Conservation (phyloP, 2,329 filamentous ascomycete genomes). For the Akanthomyces muscarius region DNA sequence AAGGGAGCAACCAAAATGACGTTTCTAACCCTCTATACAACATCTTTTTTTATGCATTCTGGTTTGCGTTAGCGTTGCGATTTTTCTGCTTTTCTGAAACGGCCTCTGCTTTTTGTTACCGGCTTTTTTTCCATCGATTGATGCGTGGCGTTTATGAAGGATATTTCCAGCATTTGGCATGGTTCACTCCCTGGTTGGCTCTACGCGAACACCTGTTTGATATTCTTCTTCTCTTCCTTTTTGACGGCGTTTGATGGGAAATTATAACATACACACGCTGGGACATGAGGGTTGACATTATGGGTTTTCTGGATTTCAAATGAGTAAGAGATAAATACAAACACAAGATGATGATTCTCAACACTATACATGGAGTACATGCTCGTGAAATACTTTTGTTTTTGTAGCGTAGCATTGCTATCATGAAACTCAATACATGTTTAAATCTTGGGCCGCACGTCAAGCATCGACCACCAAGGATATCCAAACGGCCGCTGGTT, state of each 20-base stretch:
- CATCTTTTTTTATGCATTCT: constrained; percentile 6
- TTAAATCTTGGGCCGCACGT: constrained; percentile 29
- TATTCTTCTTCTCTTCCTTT: not conserved
- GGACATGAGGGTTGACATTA: not conserved
- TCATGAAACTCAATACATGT: not conserved
- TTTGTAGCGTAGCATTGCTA: not conserved
- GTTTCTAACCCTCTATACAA: not conserved
- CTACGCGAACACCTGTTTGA: not conserved
- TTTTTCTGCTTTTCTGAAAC: not conserved
- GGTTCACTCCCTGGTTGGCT: not conserved
- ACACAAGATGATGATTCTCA: constrained; percentile 2
- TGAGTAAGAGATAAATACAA: constrained; percentile 1
- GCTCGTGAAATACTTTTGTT: not conserved
- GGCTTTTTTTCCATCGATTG: not conserved
- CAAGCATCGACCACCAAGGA: constrained; percentile 63
- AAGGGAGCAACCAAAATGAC: not conserved
- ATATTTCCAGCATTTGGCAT: constrained; percentile 8
- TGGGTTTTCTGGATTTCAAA: constrained; percentile 11
- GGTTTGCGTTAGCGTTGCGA: constrained; percentile 14
- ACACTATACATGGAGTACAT: not conserved
- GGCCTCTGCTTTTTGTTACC: not conserved
- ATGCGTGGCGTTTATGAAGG: constrained; percentile 12
- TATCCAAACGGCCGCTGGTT: constrained; percentile 55
- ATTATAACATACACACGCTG: not conserved
- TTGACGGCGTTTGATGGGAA: not conserved